These are phyloP conservation scores for Pholiota microspora DNA, from an alignment of 768 basidiomycete species.

Conservation along the genomic window DNA sequence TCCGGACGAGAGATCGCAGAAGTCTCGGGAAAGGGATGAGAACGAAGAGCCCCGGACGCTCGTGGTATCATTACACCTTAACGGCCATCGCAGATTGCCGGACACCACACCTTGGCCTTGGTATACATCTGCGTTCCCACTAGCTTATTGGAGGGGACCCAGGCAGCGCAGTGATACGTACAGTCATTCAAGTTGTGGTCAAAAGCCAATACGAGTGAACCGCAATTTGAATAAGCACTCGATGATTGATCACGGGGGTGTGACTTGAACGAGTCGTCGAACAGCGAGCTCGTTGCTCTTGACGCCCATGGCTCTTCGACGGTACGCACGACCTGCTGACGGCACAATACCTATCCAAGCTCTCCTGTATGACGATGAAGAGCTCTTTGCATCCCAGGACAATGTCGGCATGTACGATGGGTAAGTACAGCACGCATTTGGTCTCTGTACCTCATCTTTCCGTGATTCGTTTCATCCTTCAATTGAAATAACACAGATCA, in stretches of 20 bases:
- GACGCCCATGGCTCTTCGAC: conserved; percentile 48
- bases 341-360: conserved; percentile 79
- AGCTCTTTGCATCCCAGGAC: conserved; percentile 69
- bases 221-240: not conserved
- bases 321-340: conserved; percentile 57
- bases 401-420: conserved; percentile 90
- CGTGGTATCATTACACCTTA: conserved; percentile 22
- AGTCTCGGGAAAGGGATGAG: conserved; percentile 29
- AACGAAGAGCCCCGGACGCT: conserved; percentile 18
- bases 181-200: not conserved
- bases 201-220: not conserved
- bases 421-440: conserved; percentile 42
- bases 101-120: conserved; percentile 6
- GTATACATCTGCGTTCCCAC: conserved; percentile 9
- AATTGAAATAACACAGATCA: conserved; percentile 47
- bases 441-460: not conserved
- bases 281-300: conserved; percentile 1
- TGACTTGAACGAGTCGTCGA: too few relatives aligned
- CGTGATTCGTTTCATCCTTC: conserved; percentile 14
- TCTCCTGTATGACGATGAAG: conserved; percentile 80
- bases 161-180: not conserved
- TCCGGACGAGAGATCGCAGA: conserved; percentile 28
- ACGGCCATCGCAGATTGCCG: conserved; percentile 25
- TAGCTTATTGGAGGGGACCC: not conserved
- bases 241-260: too few relatives aligned